Conservation (phyloP, 371 early-diverging fungal species). For the Circinella umbellata region DNA sequence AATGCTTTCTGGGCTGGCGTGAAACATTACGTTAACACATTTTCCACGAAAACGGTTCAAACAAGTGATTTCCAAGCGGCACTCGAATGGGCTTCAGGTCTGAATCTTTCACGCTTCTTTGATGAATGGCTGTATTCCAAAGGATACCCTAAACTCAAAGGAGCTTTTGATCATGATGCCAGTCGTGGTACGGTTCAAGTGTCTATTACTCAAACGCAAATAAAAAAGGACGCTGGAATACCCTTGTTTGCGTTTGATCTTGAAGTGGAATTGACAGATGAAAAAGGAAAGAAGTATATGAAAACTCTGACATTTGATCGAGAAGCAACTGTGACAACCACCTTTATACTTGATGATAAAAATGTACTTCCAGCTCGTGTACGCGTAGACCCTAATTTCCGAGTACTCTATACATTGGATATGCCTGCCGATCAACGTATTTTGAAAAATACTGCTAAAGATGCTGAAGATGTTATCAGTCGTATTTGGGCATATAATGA, state of each 20-base stretch:
- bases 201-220: constrained; percentile 58
- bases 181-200: constrained; percentile 35
- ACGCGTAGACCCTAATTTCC: constrained; percentile 57
- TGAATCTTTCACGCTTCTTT: constrained; percentile 64
- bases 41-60: constrained; percentile 43
- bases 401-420: constrained; percentile 47
- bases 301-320: constrained; percentile 35
- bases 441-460: constrained; percentile 45
- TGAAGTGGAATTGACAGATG: constrained; percentile 52
- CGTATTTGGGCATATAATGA: constrained; percentile 54
- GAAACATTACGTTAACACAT: constrained; percentile 44
- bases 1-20: constrained; percentile 60
- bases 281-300: constrained; percentile 27
- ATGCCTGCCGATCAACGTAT: constrained; percentile 53
- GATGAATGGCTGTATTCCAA: constrained; percentile 67
- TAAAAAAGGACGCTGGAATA: constrained; percentile 27
- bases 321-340: constrained; percentile 21
- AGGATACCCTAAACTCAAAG: constrained; percentile 61
- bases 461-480: constrained; percentile 29
- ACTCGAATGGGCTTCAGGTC: constrained; percentile 53
- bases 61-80: constrained; percentile 60
- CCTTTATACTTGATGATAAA: constrained; percentile 19
- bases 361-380: constrained; percentile 37
- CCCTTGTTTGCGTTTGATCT: constrained; percentile 56
- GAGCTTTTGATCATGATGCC: constrained; percentile 35